Conservation (phyloP, 2,329 filamentous ascomycete species). For the Endothia cerciana region DNA sequence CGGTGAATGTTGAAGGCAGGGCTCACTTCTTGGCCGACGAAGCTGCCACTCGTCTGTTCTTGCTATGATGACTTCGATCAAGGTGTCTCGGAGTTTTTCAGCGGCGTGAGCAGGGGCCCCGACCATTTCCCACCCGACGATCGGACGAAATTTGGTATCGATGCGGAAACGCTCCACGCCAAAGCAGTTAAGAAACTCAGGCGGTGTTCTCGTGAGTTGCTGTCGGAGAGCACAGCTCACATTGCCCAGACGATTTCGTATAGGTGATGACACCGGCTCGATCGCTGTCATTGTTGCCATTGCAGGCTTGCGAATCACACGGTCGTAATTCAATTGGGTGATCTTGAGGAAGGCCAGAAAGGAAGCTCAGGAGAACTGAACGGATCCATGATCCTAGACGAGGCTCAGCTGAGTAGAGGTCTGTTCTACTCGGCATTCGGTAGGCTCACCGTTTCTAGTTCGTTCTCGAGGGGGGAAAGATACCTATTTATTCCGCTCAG, state of each 20-base stretch:
- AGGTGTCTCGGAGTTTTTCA: neutral
- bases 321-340: neutral
- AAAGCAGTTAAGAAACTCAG: neutral
- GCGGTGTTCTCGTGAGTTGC: neutral
- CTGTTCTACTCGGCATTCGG: too few species aligned
- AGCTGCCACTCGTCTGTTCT: slow-evolving; percentile 1
- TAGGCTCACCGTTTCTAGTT: too few species aligned
- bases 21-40: neutral
- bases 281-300: neutral
- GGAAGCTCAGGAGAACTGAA: neutral
- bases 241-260: neutral
- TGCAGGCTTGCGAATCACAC: neutral
- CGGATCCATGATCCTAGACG: too few species aligned
- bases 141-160: neutral
- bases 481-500: too few species aligned
- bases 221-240: neutral
- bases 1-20: neutral
- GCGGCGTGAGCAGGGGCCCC: neutral
- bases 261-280: neutral
- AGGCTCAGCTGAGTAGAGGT: too few species aligned
- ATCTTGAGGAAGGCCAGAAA: neutral
- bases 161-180: neutral
- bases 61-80: neutral
- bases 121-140: neutral
- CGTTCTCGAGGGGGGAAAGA: too few species aligned